These are phyloP conservation scores for Ustilago lituana DNA, from an alignment of 1,284 basidiomycete genomes.

Conservation along the genomic window DNA sequence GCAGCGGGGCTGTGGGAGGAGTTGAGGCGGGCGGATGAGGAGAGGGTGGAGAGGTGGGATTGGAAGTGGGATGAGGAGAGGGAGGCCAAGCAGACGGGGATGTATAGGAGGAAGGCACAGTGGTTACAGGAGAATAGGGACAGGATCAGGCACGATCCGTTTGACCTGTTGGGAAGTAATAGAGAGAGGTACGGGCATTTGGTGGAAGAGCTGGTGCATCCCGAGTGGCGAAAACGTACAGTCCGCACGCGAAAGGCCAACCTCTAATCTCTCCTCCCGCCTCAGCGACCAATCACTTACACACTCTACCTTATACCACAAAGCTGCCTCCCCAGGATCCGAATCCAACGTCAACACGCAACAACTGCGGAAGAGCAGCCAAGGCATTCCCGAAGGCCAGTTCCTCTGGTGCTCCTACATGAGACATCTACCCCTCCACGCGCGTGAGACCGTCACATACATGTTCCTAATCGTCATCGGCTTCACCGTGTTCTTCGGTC, in stretches of 20 bases:
- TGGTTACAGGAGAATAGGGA: slow-evolving; percentile 29
- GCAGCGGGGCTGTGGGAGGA: slow-evolving; percentile 17
- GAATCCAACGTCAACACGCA: no score
- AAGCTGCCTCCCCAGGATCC: no score
- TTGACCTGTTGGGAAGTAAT: slow-evolving; percentile 40
- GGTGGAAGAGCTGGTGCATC: slow-evolving; percentile 8
- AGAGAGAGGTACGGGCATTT: slow-evolving; percentile 15
- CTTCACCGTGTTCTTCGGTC: background rate
- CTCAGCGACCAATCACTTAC: no score
- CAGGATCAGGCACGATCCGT: slow-evolving; percentile 37
- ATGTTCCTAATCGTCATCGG: no score
- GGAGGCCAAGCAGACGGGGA: slow-evolving; percentile 22
- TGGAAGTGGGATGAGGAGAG: slow-evolving; percentile 40
- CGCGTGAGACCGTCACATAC: no score
- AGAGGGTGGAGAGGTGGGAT: slow-evolving; percentile 10
- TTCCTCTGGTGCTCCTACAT: no score
- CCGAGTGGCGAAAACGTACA: slow-evolving; percentile 3
- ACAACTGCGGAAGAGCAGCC: no score
- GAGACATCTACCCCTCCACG: no score
- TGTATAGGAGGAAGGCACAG: slow-evolving; percentile 39
- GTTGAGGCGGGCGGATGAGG: slow-evolving; percentile 7
- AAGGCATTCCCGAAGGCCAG: no score
- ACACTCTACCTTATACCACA: no score
- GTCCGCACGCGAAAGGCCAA: no score
- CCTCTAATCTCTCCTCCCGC: no score